Percentiles rank a stretch among this genome's conserved stretches.
These are phyloP conservation scores for Cyphellophora attinorum DNA, from an alignment of 2,329 filamentous ascomycete genomes.

Conservation along the genomic window DNA sequence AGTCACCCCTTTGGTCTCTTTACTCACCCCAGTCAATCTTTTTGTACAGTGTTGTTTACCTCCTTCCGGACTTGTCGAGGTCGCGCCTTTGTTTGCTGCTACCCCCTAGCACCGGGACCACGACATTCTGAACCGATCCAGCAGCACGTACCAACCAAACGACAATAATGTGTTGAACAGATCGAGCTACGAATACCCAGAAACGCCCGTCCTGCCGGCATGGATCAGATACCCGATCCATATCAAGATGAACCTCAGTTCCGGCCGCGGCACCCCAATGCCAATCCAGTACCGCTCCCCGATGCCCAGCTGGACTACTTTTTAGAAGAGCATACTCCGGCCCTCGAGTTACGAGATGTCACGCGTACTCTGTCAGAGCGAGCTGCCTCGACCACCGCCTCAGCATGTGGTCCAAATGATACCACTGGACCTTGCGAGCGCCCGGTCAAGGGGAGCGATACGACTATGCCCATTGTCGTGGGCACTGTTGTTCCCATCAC, in stretches of 20 bases:
- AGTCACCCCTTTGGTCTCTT: slow-evolving; percentile 16
- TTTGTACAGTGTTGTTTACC: slow-evolving; percentile 11
- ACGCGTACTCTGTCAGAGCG: slow-evolving; percentile 5
- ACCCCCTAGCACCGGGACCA: slow-evolving; percentile 4
- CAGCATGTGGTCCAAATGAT: slow-evolving; percentile 10
- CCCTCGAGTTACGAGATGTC: slow-evolving; percentile 9
- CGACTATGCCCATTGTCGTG: slow-evolving; percentile 57
- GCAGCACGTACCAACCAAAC: slow-evolving; percentile 7
- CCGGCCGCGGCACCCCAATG: slow-evolving; percentile 11
- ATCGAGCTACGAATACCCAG: neutral
- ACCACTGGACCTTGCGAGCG: slow-evolving; percentile 10
- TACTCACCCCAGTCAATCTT: slow-evolving; percentile 17
- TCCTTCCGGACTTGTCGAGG: slow-evolving; percentile 1
- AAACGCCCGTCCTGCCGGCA: slow-evolving; percentile 10
- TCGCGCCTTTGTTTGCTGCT: slow-evolving; percentile 8
- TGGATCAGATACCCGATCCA: slow-evolving; percentile 8
- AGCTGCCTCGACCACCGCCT: slow-evolving; percentile 3
- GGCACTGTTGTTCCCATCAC: slow-evolving; percentile 67
- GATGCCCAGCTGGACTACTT: slow-evolving; percentile 13
- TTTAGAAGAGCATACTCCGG: slow-evolving; percentile 9
- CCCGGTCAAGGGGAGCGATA: slow-evolving; percentile 28
- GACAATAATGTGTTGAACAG: slow-evolving; percentile 1
- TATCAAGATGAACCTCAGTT: slow-evolving; percentile 13
- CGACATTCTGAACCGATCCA: slow-evolving; percentile 1
- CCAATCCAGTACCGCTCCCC: slow-evolving; percentile 15